These are phyloP conservation scores for Xylariaceae sp. DNA, from an alignment of 2,329 filamentous ascomycete species.

Conservation along the genomic window DNA sequence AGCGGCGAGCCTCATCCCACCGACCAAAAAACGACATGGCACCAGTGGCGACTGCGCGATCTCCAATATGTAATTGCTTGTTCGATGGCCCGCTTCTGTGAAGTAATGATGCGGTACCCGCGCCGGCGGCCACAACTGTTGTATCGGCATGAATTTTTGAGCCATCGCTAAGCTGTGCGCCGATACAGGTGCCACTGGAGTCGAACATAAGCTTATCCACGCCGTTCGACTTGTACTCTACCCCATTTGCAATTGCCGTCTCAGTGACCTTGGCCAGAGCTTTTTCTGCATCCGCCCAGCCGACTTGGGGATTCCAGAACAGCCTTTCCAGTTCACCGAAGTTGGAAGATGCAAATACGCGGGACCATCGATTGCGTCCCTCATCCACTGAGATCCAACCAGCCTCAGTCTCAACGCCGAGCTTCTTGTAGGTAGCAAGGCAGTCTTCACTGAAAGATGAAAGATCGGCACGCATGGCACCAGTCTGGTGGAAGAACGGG, in stretches of 20 bases:
- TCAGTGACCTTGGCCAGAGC: slow-evolving; percentile 47
- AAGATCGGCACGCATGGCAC: slow-evolving; percentile 43
- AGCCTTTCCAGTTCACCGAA: slow-evolving; percentile 52
- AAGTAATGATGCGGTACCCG: slow-evolving; percentile 49
- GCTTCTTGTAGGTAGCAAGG: slow-evolving; percentile 29
- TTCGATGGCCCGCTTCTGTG: too few species aligned
- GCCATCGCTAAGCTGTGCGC: slow-evolving; percentile 43
- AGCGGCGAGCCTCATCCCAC: too few species aligned
- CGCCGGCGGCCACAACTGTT: slow-evolving; percentile 46
- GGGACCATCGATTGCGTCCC: slow-evolving; percentile 46
- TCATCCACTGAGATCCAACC: slow-evolving; percentile 47
- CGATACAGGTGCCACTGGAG: slow-evolving; percentile 33
- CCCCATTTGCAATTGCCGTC: slow-evolving; percentile 46
- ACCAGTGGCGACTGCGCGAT: too few species aligned
- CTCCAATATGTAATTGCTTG: too few species aligned
- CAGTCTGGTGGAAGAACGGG: slow-evolving; percentile 49
- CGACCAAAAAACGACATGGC: too few species aligned
- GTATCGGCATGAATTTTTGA: slow-evolving; percentile 40
- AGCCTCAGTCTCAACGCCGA: slow-evolving; percentile 31
- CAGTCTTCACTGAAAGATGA: slow-evolving; percentile 33
- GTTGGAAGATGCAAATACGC: slow-evolving; percentile 52
- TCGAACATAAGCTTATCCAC: slow-evolving; percentile 41
- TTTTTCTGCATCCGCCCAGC: slow-evolving; percentile 56
- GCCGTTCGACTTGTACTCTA: slow-evolving; percentile 49
- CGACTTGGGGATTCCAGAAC: slow-evolving; percentile 52